A percentile compares a stretch with the other conserved stretches of the same genome.
phyloP scores from a whole-genome alignment of 345 rosid species.

The Salix exigua region DNA sequence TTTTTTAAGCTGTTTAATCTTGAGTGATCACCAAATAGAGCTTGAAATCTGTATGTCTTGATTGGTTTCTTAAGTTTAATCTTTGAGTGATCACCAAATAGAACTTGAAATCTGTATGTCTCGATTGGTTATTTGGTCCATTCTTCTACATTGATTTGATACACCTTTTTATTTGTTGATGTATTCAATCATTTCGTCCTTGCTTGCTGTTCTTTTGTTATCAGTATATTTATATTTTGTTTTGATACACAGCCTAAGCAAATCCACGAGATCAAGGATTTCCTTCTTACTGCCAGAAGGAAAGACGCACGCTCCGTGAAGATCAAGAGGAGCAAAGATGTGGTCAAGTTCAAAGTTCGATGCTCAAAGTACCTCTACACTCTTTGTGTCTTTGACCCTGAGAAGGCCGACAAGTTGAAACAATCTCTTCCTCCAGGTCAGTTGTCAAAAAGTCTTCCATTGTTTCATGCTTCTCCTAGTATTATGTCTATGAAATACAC shows the following conservation, averaged over 20 bases:
- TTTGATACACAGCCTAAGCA: constrained; percentile 65
- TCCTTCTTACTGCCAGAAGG: constrained; percentile 94
- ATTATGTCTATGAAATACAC: neutral
- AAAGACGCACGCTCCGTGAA: constrained; percentile 89
- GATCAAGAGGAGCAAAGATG: constrained; percentile 78
- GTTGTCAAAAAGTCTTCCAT: neutral
- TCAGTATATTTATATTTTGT: neutral
- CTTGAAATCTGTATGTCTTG: neutral
- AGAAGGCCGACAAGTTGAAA: constrained; percentile 93
- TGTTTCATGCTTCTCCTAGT: neutral
- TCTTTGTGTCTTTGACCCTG: constrained; percentile 73
- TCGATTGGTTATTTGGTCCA: neutral
- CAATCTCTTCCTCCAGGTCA: constrained; percentile 97
- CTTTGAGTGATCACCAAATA: too few relatives aligned
- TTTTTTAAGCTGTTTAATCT: neutral
- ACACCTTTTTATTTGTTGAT: neutral
- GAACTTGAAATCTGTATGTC: neutral
- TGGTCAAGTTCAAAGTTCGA: constrained; percentile 88
- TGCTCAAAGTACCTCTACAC: constrained; percentile 92
- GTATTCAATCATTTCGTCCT: neutral
- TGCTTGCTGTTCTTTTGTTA: neutral
- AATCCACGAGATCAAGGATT: constrained; percentile 92
- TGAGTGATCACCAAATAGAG: neutral
- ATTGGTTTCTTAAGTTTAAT: neutral
- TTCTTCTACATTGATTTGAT: neutral